These are phyloP conservation scores for Prunus campanulata DNA, from an alignment of 306 rosid genomes.

Conservation along the genomic window DNA sequence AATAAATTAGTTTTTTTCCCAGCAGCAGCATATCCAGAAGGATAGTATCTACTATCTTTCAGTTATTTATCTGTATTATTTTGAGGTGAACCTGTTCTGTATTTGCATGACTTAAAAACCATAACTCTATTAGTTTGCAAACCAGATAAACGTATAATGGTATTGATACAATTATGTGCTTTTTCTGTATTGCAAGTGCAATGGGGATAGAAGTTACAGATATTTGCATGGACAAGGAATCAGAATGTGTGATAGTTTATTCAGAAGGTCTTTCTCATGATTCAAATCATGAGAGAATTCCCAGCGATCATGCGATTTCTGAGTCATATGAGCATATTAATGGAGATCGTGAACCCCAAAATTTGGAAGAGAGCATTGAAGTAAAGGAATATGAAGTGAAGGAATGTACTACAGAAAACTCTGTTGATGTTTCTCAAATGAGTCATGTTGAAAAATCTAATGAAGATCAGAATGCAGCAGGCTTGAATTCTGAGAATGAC, in stretches of 20 bases:
- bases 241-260: constrained; percentile 63
- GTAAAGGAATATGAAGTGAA: constrained; percentile 89
- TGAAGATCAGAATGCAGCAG: constrained; percentile 32
- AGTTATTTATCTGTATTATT: not conserved
- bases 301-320: constrained; percentile 40
- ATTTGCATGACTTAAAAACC: not conserved
- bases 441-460: constrained; percentile 32
- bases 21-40: not conserved
- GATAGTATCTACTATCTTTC: not conserved
- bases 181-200: constrained; percentile 44
- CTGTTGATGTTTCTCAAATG: constrained; percentile 41
- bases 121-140: not conserved
- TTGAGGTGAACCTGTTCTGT: not conserved
- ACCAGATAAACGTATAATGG: not conserved
- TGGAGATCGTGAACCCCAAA: constrained; percentile 53
- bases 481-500: constrained; percentile 37
- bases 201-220: constrained; percentile 82
- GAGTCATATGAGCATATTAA: constrained; percentile 61
- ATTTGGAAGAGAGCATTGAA: constrained; percentile 68
- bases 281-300: constrained; percentile 45
- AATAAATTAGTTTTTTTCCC: not conserved
- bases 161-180: constrained; percentile 3
- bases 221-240: constrained; percentile 84
- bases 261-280: constrained; percentile 55
- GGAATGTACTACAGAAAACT: constrained; percentile 86